These are phyloP conservation scores for Yamadazyma dushanensis DNA, from an alignment of 1,139 yeast genomes.

Conservation along the genomic window DNA sequence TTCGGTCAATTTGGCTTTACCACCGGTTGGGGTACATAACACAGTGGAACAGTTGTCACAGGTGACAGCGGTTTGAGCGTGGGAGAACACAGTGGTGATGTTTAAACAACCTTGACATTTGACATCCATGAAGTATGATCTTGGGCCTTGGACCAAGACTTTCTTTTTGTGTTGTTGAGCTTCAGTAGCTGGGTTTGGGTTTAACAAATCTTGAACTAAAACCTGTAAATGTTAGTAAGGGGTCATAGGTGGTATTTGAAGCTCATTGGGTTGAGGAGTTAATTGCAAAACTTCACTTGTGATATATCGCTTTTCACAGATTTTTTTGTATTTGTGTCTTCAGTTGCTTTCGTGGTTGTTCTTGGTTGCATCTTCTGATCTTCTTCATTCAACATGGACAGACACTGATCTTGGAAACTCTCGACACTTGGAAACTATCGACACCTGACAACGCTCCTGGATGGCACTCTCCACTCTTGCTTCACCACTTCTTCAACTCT, in stretches of 20 bases:
- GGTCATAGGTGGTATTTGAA: not conserved
- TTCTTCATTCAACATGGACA: not conserved
- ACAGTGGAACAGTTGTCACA: conserved; percentile 99
- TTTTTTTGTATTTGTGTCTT: too few relatives aligned
- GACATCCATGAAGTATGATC: conserved; percentile 99
- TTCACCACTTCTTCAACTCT: not conserved
- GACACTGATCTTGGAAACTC: too few relatives aligned
- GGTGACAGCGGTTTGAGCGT: conserved; percentile 99
- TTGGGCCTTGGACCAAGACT: conserved; percentile 96
- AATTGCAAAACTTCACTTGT: too few relatives aligned
- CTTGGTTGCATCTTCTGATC: too few relatives aligned
- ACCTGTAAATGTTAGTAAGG: conserved; percentile 43
- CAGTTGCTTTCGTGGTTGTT: too few relatives aligned
- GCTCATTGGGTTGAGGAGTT: too few relatives aligned
- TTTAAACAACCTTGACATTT: conserved; percentile 99
- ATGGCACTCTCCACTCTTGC: too few relatives aligned
- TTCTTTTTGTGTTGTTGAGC: conserved; percentile 97
- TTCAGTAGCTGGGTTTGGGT: conserved; percentile 98
- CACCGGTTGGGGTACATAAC: conserved; percentile 99
- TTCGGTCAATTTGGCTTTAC: conserved; percentile 99
- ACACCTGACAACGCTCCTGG: too few relatives aligned
- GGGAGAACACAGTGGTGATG: conserved; percentile 99
- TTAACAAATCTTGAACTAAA: conserved; percentile 96
- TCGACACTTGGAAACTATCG: too few relatives aligned
- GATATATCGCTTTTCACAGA: too few relatives aligned